phyloP scores from a whole-genome alignment of 2,329 filamentous ascomycete species.

The Aspergillus sojae region DNA sequence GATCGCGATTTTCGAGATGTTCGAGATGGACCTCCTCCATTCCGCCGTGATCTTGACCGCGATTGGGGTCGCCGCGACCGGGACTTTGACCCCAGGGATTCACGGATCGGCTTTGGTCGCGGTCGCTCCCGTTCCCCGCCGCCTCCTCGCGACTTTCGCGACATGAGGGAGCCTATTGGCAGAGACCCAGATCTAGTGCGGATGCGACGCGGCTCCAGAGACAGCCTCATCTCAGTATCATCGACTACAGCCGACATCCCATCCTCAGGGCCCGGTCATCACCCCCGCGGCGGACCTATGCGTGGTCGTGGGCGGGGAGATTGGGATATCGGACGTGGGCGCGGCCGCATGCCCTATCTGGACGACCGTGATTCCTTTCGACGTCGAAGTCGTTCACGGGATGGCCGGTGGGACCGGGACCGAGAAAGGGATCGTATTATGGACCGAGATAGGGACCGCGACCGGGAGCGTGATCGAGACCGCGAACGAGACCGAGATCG shows the following conservation, averaged over 20 bases:
- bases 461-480: slow-evolving; percentile 37
- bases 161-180: slow-evolving; percentile 37
- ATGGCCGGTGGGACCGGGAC: slow-evolving; percentile 46
- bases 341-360: slow-evolving; percentile 42
- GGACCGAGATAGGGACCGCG: slow-evolving; percentile 35
- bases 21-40: slow-evolving; percentile 42
- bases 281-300: slow-evolving; percentile 40
- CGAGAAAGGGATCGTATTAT: slow-evolving; percentile 38
- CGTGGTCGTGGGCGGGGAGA: slow-evolving; percentile 48
- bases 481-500: slow-evolving; percentile 34
- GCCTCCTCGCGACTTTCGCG: slow-evolving; percentile 42
- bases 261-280: slow-evolving; percentile 34
- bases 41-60: slow-evolving; percentile 46
- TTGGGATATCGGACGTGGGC: slow-evolving; percentile 47
- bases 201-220: slow-evolving; percentile 48
- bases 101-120: slow-evolving; percentile 47
- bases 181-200: slow-evolving; percentile 44
- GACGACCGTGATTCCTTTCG: slow-evolving; percentile 48
- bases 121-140: slow-evolving; percentile 49
- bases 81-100: slow-evolving; percentile 49
- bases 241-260: slow-evolving; percentile 41
- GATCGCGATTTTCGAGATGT: slow-evolving; percentile 46
- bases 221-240: slow-evolving; percentile 43
- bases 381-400: slow-evolving; percentile 48
- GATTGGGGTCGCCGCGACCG: slow-evolving; percentile 52